phyloP scores from a whole-genome alignment of 116 monocot species.

The Zostera marina region DNA sequence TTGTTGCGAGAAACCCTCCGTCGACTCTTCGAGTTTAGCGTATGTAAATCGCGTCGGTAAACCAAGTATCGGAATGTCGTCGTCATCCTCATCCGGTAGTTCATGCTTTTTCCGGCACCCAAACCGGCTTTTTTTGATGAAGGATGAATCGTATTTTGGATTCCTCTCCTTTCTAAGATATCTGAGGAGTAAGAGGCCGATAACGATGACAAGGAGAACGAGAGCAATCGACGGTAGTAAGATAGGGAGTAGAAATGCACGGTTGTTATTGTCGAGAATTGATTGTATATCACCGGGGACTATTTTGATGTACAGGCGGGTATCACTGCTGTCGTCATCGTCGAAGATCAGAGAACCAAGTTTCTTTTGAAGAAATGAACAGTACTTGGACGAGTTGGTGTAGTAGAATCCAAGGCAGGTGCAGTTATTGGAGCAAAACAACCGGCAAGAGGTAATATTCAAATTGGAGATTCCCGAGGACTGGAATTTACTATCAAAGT shows the following conservation, averaged over 20 bases:
- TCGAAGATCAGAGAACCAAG: slow-evolving; percentile 34
- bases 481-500: slow-evolving; percentile 39
- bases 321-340: background rate
- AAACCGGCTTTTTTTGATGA: too few relatives aligned
- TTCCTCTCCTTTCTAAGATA: slow-evolving; percentile 10
- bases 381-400: slow-evolving; percentile 28
- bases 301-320: slow-evolving; percentile 39
- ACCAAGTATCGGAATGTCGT: slow-evolving; percentile 48
- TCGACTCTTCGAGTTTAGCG: slow-evolving; percentile 32
- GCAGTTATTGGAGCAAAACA: slow-evolving; percentile 44
- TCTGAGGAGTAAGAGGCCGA: slow-evolving; percentile 8
- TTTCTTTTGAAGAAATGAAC: slow-evolving; percentile 32
- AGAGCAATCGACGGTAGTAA: slow-evolving; percentile 38
- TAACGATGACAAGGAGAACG: slow-evolving; percentile 22
- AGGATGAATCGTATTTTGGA: too few relatives aligned
- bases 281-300: background rate
- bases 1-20: slow-evolving; percentile 24
- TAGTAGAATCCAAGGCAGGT: slow-evolving; percentile 60
- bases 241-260: slow-evolving; percentile 18
- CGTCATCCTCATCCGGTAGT: slow-evolving; percentile 15
- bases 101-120: too few relatives aligned
- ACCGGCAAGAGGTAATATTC: slow-evolving; percentile 19
- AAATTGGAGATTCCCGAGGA: slow-evolving; percentile 11
- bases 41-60: slow-evolving; percentile 54
- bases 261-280: background rate